Evolutionary conservation across 176 grass and related monocot genomes (phyloP), one percentile per base, ranked within the genome.

Genomic region (Hordeum marinum): DNA sequence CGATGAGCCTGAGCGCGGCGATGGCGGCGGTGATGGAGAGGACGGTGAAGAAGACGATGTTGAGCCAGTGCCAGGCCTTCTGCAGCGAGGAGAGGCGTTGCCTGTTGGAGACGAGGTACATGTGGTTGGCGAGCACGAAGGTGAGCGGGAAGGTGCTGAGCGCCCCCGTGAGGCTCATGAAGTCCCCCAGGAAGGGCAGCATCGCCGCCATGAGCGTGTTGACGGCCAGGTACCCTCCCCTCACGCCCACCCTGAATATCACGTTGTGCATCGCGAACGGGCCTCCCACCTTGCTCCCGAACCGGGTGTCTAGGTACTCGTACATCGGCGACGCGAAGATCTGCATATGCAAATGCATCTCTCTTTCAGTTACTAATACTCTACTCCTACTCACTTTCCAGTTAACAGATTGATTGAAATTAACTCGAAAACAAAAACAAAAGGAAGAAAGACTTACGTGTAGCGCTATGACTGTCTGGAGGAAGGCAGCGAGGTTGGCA

Each of bases 241-340:
- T 85, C 18, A 94, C 92, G 17, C 82, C 35, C 18, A 94, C 87
- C 76, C 92, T 85, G 48, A 94, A 94, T 11, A 86, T 41, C 37
- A 94, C 11, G 80, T 94, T 91, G 80, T 87, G 85, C 12, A 82
- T 18, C 32, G 89, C 81, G 65, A 91, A 91, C 0, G 92, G 78
- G 3, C 84, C 86, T 18, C 81, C 92, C 6, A 23, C 26, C 12
- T 64, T 78, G 32, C 89, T 91, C 34, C 92, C 92, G 57, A 87
- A 91, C 70, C 83, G 71, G 6, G 92, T 94, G 79, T 94, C 92
- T 77, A 94, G 68, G 81, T 71, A 94, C 77, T 94, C 92, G 15
- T 94, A 94, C 92, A 89, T 94, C 8, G 92, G 92, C 52, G 89
- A 91, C 21, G 92, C 92, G 73, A 94, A 94, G 87, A 94, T 94